These are phyloP conservation scores for Cladobotryum mycophilum DNA, from an alignment of 2,329 filamentous ascomycete genomes.

Conservation along the genomic window DNA sequence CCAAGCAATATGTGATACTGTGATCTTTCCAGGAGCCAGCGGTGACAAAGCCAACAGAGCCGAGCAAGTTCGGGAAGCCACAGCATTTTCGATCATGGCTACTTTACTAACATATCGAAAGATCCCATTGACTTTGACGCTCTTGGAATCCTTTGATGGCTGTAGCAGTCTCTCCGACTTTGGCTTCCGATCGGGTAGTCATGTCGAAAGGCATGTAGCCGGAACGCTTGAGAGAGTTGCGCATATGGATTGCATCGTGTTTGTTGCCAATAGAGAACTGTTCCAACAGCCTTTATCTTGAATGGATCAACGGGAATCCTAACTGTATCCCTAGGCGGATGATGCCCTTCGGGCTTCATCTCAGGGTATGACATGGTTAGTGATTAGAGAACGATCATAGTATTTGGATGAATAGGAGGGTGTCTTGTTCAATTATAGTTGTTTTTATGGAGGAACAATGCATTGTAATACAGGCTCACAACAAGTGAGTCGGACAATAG, in stretches of 20 bases:
- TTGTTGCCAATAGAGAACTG: neutral
- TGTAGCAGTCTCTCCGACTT: neutral
- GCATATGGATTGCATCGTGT: neutral
- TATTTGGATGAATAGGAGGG: too few relatives aligned
- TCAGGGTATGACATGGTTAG: too few relatives aligned
- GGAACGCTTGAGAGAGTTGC: conserved; percentile 6
- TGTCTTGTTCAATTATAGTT: too few relatives aligned
- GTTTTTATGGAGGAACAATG: too few relatives aligned
- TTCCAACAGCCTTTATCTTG: conserved; percentile 1
- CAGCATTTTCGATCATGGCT: conserved; percentile 1
- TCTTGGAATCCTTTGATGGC: conserved; percentile 2
- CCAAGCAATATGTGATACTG: conserved; percentile 2
- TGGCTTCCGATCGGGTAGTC: too few relatives aligned
- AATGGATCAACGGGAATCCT: neutral
- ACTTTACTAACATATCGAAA: too few relatives aligned
- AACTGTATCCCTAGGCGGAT: neutral
- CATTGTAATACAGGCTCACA: too few relatives aligned
- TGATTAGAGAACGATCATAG: too few relatives aligned
- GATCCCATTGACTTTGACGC: too few relatives aligned
- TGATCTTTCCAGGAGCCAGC: conserved; percentile 4
- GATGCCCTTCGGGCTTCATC: neutral
- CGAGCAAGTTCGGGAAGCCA: neutral
- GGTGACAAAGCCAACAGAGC: conserved; percentile 2
- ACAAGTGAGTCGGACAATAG: too few relatives aligned
- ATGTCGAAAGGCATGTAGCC: neutral